Conservation (phyloP, 257 asterid species). For the Plantago major region DNA sequence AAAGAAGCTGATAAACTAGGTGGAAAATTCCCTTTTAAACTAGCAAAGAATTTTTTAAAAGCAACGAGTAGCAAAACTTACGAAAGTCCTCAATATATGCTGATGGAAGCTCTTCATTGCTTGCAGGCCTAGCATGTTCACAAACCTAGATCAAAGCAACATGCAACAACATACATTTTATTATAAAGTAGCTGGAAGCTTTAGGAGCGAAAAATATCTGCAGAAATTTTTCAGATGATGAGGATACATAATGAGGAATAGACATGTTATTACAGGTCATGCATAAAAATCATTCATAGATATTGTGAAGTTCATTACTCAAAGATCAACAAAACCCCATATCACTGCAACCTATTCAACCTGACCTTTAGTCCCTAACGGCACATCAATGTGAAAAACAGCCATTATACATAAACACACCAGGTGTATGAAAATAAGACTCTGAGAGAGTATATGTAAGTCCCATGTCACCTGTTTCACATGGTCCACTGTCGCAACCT, state of each 20-base stretch:
- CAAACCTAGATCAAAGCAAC: constrained; percentile 53
- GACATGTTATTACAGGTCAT: not conserved
- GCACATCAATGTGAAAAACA: constrained; percentile 15
- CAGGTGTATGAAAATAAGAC: constrained; percentile 7
- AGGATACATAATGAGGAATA: not conserved
- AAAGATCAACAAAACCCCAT: constrained; percentile 13
- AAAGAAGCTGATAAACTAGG: not conserved
- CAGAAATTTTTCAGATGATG: no score
- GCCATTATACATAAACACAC: not conserved
- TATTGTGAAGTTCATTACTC: not conserved
- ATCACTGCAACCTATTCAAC: not conserved
- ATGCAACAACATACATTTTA: constrained; percentile 6
- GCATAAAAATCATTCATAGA: not conserved
- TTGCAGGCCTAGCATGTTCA: constrained; percentile 66
- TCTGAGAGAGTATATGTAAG: not conserved
- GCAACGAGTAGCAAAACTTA: constrained; percentile 25
- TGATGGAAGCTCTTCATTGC: constrained; percentile 90
- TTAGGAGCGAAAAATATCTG: constrained; percentile 2
- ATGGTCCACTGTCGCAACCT: constrained; percentile 85
- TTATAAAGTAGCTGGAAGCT: constrained; percentile 1
- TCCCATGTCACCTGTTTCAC: constrained; percentile 66
- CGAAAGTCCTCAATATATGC: constrained; percentile 82
- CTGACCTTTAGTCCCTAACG: constrained; percentile 5
- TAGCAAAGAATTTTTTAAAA: constrained; percentile 11
- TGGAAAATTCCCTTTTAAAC: not conserved